phyloP scores from a whole-genome alignment of 805 yeast species.

The Spathaspora girioi region DNA sequence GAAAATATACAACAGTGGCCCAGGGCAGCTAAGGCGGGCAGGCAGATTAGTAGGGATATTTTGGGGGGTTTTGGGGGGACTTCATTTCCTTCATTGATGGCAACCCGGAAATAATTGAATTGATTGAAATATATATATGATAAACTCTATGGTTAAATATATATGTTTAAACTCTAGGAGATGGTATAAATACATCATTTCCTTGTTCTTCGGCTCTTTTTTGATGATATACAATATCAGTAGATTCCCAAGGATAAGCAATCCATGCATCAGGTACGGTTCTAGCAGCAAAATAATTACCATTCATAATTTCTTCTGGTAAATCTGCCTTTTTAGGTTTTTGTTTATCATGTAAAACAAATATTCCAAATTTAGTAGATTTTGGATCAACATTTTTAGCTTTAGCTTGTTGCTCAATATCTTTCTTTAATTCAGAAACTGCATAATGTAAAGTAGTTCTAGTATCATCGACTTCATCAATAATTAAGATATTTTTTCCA shows the following conservation, averaged over 20 bases:
- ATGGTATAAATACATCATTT: slow-evolving; percentile 52
- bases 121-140: too few relatives aligned
- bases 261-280: slow-evolving; percentile 79
- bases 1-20: too few relatives aligned
- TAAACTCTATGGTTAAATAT: neutral
- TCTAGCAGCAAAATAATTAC: slow-evolving; percentile 69
- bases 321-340: slow-evolving; percentile 71
- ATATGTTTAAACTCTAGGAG: neutral
- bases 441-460: slow-evolving; percentile 83
- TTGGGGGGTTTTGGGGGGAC: too few relatives aligned
- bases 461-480: slow-evolving; percentile 85
- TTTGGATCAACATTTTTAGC: slow-evolving; percentile 46
- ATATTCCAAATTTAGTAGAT: slow-evolving; percentile 64
- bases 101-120: too few relatives aligned
- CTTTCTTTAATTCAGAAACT: slow-evolving; percentile 67
- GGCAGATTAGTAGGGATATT: too few relatives aligned
- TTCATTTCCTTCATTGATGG: too few relatives aligned
- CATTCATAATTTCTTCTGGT: slow-evolving; percentile 59
- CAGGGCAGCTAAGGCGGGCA: too few relatives aligned
- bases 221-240: slow-evolving; percentile 71
- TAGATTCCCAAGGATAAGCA: slow-evolving; percentile 84
- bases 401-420: slow-evolving; percentile 58
- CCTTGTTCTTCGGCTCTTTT: slow-evolving; percentile 71
- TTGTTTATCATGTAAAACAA: slow-evolving; percentile 72
- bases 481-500: slow-evolving; percentile 68